phyloP scores from a whole-genome alignment of 225 moss, liverwort and hornwort species.

The Neckera pumila region DNA sequence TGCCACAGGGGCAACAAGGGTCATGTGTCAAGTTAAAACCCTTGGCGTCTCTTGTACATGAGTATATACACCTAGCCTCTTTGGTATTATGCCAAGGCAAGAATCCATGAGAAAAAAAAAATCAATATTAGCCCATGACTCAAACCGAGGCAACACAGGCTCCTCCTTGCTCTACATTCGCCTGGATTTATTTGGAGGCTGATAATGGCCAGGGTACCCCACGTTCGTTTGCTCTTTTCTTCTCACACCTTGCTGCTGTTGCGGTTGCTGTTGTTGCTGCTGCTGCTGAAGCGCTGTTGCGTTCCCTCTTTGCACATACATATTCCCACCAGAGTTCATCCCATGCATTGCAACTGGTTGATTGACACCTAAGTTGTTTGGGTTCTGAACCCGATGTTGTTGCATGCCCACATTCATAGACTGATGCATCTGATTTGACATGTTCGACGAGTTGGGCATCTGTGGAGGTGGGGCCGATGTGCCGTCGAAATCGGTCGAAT shows the following conservation, averaged over 20 bases:
- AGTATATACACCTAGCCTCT: constrained; percentile 23
- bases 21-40: neutral
- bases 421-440: constrained; percentile 54
- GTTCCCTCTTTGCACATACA: constrained; percentile 44
- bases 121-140: neutral
- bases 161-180: constrained; percentile 47
- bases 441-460: constrained; percentile 55
- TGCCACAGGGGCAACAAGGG: neutral
- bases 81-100: neutral
- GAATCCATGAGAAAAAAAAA: neutral
- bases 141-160: neutral
- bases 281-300: constrained; percentile 34
- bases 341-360: constrained; percentile 45
- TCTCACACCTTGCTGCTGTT: constrained; percentile 41
- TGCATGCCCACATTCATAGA: constrained; percentile 46
- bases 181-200: constrained; percentile 76
- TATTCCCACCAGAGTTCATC: constrained; percentile 22
- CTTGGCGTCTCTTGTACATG: constrained; percentile 22
- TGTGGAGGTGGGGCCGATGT: constrained; percentile 60
- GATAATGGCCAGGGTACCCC: constrained; percentile 56
- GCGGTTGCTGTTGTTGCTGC: constrained; percentile 14
- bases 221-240: constrained; percentile 76
- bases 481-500: constrained; percentile 91
- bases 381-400: constrained; percentile 39
- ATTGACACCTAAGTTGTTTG: constrained; percentile 31